Evolutionary conservation across 2,329 filamentous ascomycete genomes (phyloP), one percentile per base, ranked within the genome.

Genomic region (Calonectria pseudoreteaudii): DNA sequence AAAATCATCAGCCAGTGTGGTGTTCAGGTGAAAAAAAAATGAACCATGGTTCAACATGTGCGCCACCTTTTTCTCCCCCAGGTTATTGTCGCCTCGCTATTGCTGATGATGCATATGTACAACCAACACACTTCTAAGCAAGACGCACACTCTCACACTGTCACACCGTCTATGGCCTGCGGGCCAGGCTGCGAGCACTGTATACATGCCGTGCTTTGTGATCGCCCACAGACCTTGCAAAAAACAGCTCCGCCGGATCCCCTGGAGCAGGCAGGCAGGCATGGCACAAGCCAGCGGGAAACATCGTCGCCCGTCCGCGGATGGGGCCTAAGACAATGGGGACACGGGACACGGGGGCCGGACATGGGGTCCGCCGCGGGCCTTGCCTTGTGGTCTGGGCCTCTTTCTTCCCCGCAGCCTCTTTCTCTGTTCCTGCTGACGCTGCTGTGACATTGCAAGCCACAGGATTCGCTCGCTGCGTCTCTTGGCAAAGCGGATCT

Each of bases 261-360:
- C n/a, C n/a, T n/a, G n/a, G n/a, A n/a, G n/a, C 20, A 36, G 28
- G 9, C 23, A 16, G 28, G 28, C 60, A 65, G 41, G 60, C 60
- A 65, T 65, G 60, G 60, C 60, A 65, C 60, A 65, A 47, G 60
- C 60, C 60, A 65, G 38, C 60, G 65, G 65, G 36, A 67, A 67
- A 41, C 49, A 53, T 56, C 65, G 47, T 34, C 44, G 36, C 36
- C 56, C 20, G n/a, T 28, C 34, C 56, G 56, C 56, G 56, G 56
- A 41, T 28, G 34, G 56, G 56, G 56, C 13, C 60, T 41, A 65
- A 65, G 60, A 65, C 41, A 65, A 65, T 49, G 60, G 60, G 60
- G 56, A 60, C 31, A 60, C 56, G 34, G 36, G 38, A 49, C 60
- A 65, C 41, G 60, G 38, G 38, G 38, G 18, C 41, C 44, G 18